phyloP scores from a whole-genome alignment of 2,329 filamentous ascomycete species.

The Paracorniculantispora psalliotae region DNA sequence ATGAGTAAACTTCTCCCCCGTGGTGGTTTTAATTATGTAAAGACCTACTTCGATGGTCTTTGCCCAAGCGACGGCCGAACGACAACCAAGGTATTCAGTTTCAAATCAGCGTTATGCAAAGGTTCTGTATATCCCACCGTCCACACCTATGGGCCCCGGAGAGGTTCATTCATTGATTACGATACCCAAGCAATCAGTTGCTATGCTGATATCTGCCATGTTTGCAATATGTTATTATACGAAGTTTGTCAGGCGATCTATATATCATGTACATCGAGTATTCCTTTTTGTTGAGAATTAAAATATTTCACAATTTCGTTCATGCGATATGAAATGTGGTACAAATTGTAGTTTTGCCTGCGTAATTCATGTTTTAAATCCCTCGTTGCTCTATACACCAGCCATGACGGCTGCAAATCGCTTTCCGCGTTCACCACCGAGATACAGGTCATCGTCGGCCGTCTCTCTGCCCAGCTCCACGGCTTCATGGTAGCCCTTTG shows the following conservation, averaged over 20 bases:
- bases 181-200: neutral
- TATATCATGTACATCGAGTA: neutral
- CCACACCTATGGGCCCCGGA: neutral
- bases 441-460: conserved; percentile 53
- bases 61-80: no score
- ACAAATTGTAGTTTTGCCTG: neutral
- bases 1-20: conserved; percentile 8
- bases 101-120: neutral
- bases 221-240: neutral
- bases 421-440: conserved; percentile 54
- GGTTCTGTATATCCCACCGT: neutral
- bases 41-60: no score
- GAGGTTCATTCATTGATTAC: neutral
- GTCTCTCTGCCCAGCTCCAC: conserved; percentile 66
- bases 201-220: neutral
- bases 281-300: neutral
- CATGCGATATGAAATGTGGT: neutral
- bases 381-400: conserved; percentile 14
- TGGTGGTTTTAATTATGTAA: no score
- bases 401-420: conserved; percentile 40
- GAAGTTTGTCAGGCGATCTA: neutral
- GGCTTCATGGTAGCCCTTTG: conserved; percentile 74
- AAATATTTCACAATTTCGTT: neutral
- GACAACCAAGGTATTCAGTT: neutral
- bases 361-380: neutral